Base-by-base conservation (phyloP, 106 monocot genomes). In the Acorus gramineus region DNA sequence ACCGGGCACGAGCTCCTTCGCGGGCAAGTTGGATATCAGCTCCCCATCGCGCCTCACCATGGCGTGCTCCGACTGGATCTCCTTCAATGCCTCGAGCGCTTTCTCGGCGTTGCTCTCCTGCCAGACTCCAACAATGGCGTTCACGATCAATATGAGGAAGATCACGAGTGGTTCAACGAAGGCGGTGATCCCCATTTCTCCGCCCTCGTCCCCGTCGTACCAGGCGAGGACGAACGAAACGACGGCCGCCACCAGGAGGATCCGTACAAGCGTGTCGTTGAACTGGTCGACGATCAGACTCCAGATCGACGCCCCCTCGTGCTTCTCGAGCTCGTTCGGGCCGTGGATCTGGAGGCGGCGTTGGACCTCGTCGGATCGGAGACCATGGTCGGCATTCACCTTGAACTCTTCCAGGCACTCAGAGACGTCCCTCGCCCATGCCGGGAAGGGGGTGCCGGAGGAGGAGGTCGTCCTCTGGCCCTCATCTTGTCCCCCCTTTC, bases 61-160 rank as follows among this genome's bases (percentile, higher is more conserved):
- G 0, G 76, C 76, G 8, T 64, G 64, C 42, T 77, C 76, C 0
- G 70, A 77, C 28, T 77, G 70, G 7, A 77, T 77, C 71, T 77
- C 76, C 49, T 77, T 77, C 47, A 77, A 53, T 6, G 76, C 76
- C 50, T 71, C 76, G 14, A 77, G 65, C 7, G 76, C 76, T 65
- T 28, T 28, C 28, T 28, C 28, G 28, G 28, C 28, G 28, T 28
- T 28, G 28, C 28, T 28, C 28, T 28, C 28, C 28, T 28, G 28
- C 28, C 28, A 28, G 28, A 28, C 28, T 28, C 28, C 28, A 28
- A 28, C 28, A 28, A 28, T 28, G 28, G 28, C 28, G 28, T 28
- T 28, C 28, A 28, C 28, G 28, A 28, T 28, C 28, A 28, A 28
- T 28, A 28, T 28, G 28, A 28, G 28, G 28, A 28, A 28, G 28